Conservation (phyloP, 1,284 basidiomycete genomes). For the Moesziomyces parantarcticus region DNA sequence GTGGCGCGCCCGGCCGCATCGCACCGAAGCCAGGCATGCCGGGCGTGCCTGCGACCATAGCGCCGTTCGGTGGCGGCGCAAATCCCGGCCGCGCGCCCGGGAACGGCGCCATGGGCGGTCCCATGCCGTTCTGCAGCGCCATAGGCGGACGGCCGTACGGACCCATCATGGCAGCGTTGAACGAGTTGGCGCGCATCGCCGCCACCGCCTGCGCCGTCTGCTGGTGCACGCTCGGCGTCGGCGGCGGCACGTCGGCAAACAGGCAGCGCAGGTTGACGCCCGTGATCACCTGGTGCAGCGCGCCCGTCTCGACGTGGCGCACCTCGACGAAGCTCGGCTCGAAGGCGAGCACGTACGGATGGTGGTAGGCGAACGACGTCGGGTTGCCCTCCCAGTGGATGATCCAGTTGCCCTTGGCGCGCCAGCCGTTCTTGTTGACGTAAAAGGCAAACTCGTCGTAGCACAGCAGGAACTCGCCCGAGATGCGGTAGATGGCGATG, state of each 20-base stretch:
- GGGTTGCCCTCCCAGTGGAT: slow-evolving; percentile 97
- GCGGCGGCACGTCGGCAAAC: slow-evolving; percentile 92
- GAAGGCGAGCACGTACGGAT: slow-evolving; percentile 96
- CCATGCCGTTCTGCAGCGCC: slow-evolving; percentile 39
- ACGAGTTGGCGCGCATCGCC: slow-evolving; percentile 45
- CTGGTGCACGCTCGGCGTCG: slow-evolving; percentile 67
- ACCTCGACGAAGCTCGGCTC: slow-evolving; percentile 97
- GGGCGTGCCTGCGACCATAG: slow-evolving; percentile 34
- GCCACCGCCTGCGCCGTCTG: slow-evolving; percentile 43
- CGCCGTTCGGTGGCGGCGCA: slow-evolving; percentile 26
- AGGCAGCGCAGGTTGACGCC: slow-evolving; percentile 74
- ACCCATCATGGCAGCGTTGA: slow-evolving; percentile 45
- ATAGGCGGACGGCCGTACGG: slow-evolving; percentile 22
- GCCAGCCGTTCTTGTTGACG: slow-evolving; percentile 95
- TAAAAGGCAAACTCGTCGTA: slow-evolving; percentile 99
- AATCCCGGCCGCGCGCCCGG: slow-evolving; percentile 38
- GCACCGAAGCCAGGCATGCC: slow-evolving; percentile 17
- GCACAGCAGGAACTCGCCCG: slow-evolving; percentile 95
- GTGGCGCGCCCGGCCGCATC: slow-evolving; percentile 23
- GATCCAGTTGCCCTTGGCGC: slow-evolving; percentile 90
- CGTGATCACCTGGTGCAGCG: slow-evolving; percentile 93
- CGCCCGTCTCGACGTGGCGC: slow-evolving; percentile 91
- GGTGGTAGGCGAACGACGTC: slow-evolving; percentile 92
- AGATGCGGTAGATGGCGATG: slow-evolving; percentile 95
- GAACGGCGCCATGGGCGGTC: slow-evolving; percentile 28